phyloP scores from a whole-genome alignment of 2,329 filamentous ascomycete species.

The Penicillium expansum region DNA sequence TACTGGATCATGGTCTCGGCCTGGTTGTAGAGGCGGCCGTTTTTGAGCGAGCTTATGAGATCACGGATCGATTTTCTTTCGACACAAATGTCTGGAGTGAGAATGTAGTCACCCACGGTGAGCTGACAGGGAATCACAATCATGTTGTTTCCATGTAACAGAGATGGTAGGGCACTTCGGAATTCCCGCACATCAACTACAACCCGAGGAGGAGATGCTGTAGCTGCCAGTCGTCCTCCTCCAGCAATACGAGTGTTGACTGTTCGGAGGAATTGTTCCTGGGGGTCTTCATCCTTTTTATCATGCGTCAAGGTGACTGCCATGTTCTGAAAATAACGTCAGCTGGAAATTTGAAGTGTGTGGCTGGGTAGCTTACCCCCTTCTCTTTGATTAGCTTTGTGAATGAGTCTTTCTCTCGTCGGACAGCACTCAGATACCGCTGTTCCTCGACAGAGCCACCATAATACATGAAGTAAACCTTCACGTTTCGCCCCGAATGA shows the following conservation, averaged over 20 bases:
- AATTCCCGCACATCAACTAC: constrained; percentile 97
- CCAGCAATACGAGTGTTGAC: constrained; percentile 96
- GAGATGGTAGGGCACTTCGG: constrained; percentile 82
- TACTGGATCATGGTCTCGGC: constrained; percentile 91
- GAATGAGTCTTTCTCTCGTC: constrained; percentile 95
- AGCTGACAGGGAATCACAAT: constrained; percentile 90
- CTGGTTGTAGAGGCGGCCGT: constrained; percentile 88
- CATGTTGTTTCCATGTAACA: constrained; percentile 86
- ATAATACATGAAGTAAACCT: constrained; percentile 97
- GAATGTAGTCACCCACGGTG: constrained; percentile 93
- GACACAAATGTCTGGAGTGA: constrained; percentile 86
- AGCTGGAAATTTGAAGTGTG: constrained; percentile 6
- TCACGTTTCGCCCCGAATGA: constrained; percentile 81
- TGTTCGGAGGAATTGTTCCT: constrained; percentile 89
- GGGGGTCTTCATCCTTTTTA: constrained; percentile 70
- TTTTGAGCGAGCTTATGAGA: constrained; percentile 84
- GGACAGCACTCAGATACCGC: constrained; percentile 80
- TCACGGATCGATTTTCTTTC: constrained; percentile 93
- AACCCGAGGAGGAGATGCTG: constrained; percentile 81
- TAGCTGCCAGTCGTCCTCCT: constrained; percentile 78
- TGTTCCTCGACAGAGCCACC: constrained; percentile 94
- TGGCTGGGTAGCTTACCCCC: constrained; percentile 50
- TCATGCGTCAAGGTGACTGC: constrained; percentile 79
- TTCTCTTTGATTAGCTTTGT: constrained; percentile 93
- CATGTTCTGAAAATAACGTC: constrained; percentile 60